These are phyloP conservation scores for Calonectria multiphialidica DNA, from an alignment of 2,329 filamentous ascomycete species.

Conservation along the genomic window DNA sequence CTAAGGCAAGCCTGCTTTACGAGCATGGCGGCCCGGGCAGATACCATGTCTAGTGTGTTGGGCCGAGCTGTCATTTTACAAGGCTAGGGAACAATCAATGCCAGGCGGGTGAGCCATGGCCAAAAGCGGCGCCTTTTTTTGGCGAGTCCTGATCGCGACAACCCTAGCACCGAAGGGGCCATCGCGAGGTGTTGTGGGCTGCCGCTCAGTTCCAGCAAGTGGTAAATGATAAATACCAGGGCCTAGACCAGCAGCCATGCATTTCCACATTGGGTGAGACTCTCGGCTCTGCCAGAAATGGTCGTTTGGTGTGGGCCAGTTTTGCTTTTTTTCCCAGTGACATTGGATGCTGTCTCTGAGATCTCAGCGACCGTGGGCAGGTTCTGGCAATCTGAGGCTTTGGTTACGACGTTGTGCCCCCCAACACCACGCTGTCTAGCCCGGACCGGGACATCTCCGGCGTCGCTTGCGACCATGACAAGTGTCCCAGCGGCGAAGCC, in stretches of 20 bases:
- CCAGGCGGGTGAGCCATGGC: not conserved
- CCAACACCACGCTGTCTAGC: not conserved
- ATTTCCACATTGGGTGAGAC: slow-evolving; percentile 5
- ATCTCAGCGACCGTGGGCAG: not conserved
- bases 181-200: not conserved
- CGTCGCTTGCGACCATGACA: not conserved
- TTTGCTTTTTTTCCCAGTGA: slow-evolving; percentile 16
- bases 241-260: not conserved
- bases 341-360: not conserved
- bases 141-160: not conserved
- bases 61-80: not conserved
- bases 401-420: not conserved
- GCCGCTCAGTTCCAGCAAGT: not conserved
- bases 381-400: not conserved
- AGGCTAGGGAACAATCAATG: not conserved
- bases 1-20: not conserved
- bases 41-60: not conserved
- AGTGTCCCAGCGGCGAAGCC: not conserved
- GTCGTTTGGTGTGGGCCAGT: slow-evolving; percentile 3
- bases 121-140: not conserved
- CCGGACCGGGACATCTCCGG: slow-evolving; percentile 8
- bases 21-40: not conserved
- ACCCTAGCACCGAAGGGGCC: not conserved
- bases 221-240: not conserved
- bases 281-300: not conserved